Evolutionary conservation across 768 basidiomycete species (phyloP), one percentile per base, ranked within the genome.

Genomic region (Saitozyma podzolica): DNA sequence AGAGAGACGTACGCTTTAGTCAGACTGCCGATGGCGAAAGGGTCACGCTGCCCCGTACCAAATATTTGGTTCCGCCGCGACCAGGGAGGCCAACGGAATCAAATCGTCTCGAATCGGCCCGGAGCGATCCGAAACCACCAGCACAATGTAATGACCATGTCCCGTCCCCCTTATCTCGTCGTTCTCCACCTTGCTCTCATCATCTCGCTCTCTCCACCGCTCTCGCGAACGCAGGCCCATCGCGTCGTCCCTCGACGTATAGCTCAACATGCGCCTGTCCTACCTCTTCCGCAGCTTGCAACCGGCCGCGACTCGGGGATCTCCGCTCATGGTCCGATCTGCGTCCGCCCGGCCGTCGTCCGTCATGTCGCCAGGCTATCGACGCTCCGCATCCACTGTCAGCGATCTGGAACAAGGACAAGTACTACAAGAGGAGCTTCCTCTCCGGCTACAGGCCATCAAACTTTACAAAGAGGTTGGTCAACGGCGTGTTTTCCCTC

Each of bases 381-480:
- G 6, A 11, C n/a, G 45, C 45, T 2, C 45, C 45, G 45, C 45
- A 47, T 11, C 45, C 45, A 47, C 13, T 6, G 11, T 52, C 51
- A 52, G 51, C 17, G 51, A 62, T 9, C 39, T 50, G 17, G 48
- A 56, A 3, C 29, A 39, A 14, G 54, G 40, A 37, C 29, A 51
- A 45, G n/a, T 14, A 53, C 40, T 14, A n/a, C 40, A 51, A 56
- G 54, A 56, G 11, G 10, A 11, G 37, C 16, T 20, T n/a, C 42
- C 62, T n/a, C 53, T 73, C 8, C 37, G 78, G 62, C 49, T 74
- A 39, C 52, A 72, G 45, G 78, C 78, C 16, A 78, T 79, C 58
- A 77, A 65, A 66, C 64, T 79, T 11, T 79, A 79, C 65, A 79
- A 79, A 61, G 78, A 79, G 69, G 75, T 75, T 42, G 56, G 72